Percentiles rank a stretch among this genome's conserved stretches.
These are phyloP conservation scores for Colletotrichum liriopes DNA, from an alignment of 2,329 filamentous ascomycete genomes.

Conservation along the genomic window DNA sequence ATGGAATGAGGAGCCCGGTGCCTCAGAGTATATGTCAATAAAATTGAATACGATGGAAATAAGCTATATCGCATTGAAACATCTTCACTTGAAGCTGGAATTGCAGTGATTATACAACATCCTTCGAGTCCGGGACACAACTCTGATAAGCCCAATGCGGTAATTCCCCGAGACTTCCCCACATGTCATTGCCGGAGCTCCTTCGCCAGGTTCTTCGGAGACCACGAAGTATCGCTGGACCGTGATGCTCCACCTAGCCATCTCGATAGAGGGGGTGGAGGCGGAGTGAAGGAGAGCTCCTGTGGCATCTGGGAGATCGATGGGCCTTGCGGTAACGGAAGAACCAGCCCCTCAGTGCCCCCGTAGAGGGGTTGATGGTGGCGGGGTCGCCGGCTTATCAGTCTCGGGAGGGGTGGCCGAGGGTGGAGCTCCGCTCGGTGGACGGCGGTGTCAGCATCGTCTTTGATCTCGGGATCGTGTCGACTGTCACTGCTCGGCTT, in stretches of 20 bases:
- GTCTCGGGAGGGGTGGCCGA: conserved; percentile 37
- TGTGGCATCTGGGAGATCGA: not conserved
- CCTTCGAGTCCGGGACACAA: not conserved
- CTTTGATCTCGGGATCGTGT: not conserved
- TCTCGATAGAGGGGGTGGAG: conserved; percentile 29
- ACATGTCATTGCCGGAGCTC: conserved; percentile 18
- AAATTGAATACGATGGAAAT: not conserved
- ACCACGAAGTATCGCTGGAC: not conserved
- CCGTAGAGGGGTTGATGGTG: conserved; percentile 1
- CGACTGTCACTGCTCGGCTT: not conserved
- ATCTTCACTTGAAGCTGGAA: conserved; percentile 2
- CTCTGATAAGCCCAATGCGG: conserved; percentile 25
- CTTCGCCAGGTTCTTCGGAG: conserved; percentile 28
- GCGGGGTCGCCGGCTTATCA: conserved; percentile 33
- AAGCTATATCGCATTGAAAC: not conserved
- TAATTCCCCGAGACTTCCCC: conserved; percentile 17
- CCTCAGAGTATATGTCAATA: not conserved
- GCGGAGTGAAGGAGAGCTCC: conserved; percentile 27
- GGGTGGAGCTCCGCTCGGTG: conserved; percentile 35
- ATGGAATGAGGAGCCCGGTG: not conserved
- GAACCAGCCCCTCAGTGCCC: conserved; percentile 1
- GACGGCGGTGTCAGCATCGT: not conserved
- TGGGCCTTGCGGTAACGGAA: conserved; percentile 3
- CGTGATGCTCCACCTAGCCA: conserved; percentile 11
- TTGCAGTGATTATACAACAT: conserved; percentile 25